These are phyloP conservation scores for Neocucurbitaria cava DNA, from an alignment of 2,329 filamentous ascomycete species.

Conservation along the genomic window DNA sequence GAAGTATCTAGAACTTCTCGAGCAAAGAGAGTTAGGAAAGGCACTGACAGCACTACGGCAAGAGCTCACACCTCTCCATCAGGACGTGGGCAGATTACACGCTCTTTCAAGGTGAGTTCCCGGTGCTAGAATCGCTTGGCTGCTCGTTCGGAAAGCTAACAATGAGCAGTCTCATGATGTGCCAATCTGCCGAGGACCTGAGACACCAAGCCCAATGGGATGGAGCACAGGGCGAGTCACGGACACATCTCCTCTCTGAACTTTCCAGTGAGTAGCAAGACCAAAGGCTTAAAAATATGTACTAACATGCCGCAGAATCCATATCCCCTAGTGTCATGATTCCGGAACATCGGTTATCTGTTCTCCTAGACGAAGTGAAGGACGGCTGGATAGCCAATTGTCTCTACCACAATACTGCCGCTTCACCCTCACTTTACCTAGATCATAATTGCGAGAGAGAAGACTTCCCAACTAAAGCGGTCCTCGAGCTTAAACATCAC, in stretches of 20 bases:
- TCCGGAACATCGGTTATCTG: conserved; percentile 84
- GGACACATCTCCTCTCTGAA: conserved; percentile 76
- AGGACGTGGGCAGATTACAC: conserved; percentile 78
- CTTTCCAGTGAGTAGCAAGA: conserved; percentile 72
- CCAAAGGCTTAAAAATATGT: neutral
- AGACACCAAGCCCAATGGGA: conserved; percentile 83
- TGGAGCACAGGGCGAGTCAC: conserved; percentile 76
- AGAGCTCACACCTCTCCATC: conserved; percentile 85
- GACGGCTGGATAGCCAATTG: conserved; percentile 82
- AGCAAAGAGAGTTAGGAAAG: conserved; percentile 72
- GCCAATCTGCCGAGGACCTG: conserved; percentile 76
- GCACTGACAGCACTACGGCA: conserved; percentile 84
- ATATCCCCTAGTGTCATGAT: conserved; percentile 98
- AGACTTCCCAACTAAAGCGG: conserved; percentile 77
- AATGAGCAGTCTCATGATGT: conserved; percentile 79
- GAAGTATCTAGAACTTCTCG: conserved; percentile 91
- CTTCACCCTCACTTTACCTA: conserved; percentile 82
- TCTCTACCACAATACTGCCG: conserved; percentile 83
- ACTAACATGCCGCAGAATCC: conserved; percentile 64
- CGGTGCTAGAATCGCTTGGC: neutral
- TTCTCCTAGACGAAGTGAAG: conserved; percentile 83
- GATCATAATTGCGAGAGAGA: conserved; percentile 84
- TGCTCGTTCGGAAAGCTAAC: conserved; percentile 23
- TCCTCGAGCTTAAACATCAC: conserved; percentile 75
- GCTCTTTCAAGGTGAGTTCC: conserved; percentile 73